These are phyloP conservation scores for Candida hungchunana DNA, from an alignment of 805 yeast genomes.

Conservation along the genomic window DNA sequence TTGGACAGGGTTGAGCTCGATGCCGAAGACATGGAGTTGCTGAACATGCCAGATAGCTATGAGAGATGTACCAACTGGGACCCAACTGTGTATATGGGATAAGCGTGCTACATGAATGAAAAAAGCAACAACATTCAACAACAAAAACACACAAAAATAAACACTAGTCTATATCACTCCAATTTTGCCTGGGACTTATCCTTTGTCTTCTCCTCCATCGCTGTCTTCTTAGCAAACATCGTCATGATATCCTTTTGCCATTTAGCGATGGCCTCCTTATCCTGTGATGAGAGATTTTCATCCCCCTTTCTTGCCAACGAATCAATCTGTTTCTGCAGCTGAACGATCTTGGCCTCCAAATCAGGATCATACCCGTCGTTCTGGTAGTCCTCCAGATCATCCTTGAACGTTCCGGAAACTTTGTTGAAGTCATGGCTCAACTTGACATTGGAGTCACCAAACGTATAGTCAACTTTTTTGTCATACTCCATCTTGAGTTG, in stretches of 20 bases:
- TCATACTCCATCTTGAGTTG: conserved; percentile 10
- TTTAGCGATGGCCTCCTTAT: conserved; percentile 1
- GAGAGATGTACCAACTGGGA: conserved; percentile 72
- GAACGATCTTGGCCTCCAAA: conserved; percentile 6
- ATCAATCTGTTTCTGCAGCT: conserved; percentile 8
- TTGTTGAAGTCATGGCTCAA: conserved; percentile 11
- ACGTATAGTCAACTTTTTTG: conserved; percentile 12
- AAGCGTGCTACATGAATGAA: no score
- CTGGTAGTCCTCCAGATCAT: conserved; percentile 8
- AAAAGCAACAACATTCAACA: no score
- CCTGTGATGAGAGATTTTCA: neutral
- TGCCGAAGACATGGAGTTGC: conserved; percentile 34
- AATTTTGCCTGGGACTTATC: no score
- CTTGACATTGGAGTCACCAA: conserved; percentile 3
- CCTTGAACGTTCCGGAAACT: conserved; percentile 10
- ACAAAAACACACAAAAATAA: no score
- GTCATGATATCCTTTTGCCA: conserved; percentile 6
- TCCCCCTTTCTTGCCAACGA: conserved; percentile 3
- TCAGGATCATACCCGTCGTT: conserved; percentile 9
- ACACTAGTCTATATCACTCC: no score
- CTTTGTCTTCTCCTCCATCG: no score
- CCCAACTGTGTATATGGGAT: no score
- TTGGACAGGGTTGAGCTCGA: conserved; percentile 41
- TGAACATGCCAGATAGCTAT: conserved; percentile 46
- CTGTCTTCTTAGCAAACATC: no score